Evolutionary conservation across 139 green algal genomes (phyloP).

Genomic region (Chlamydomonas sphaeroides): DNA sequence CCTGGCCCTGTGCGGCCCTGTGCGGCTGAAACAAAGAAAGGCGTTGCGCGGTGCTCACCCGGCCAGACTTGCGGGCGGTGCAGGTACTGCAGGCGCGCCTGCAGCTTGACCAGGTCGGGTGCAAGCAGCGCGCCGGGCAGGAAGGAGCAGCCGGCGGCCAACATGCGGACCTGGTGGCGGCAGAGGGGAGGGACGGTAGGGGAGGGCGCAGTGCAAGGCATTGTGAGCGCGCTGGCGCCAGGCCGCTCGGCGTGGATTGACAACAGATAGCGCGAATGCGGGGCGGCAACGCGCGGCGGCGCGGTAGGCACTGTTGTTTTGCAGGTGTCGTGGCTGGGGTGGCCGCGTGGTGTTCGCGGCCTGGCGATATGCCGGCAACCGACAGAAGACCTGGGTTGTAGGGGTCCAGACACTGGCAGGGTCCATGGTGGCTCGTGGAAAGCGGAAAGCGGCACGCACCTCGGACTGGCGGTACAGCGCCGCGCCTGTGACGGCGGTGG

Average conservation of each 20-base stretch:
- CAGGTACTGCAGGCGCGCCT: conserved; percentile 41
- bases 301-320: not conserved
- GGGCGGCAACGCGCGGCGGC: not conserved
- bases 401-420: not conserved
- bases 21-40: no score
- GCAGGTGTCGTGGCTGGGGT: not conserved
- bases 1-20: no score
- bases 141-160: conserved; percentile 7
- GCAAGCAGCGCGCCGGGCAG: conserved; percentile 47
- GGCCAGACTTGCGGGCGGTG: not conserved
- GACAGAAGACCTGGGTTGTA: no score
- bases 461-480: conserved; percentile 7
- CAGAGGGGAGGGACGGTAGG: no score
- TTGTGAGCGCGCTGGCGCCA: no score
- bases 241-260: no score
- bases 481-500: not conserved
- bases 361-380: no score
- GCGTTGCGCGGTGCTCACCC: no score
- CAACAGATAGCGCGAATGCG: no score
- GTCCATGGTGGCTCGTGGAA: no score
- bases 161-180: conserved; percentile 28
- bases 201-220: no score
- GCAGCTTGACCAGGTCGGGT: conserved; percentile 24
- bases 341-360: not conserved
- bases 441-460: not conserved